phyloP scores from a whole-genome alignment of 768 basidiomycete species.

The Hygrocybe coccinea region DNA sequence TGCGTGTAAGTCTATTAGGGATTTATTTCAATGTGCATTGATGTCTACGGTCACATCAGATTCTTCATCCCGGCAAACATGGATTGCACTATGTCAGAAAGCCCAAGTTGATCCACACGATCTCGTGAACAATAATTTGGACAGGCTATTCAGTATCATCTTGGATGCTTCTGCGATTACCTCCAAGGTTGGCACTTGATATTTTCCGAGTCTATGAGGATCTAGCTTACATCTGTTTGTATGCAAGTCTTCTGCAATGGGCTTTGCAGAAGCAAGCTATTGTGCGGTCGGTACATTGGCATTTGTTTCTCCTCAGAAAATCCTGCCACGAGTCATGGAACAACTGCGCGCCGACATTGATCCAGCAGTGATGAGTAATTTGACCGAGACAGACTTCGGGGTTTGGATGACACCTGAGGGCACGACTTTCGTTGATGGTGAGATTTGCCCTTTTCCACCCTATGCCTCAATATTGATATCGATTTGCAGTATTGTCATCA shows the following conservation, averaged over 20 bases:
- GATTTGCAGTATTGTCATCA: constrained; percentile 53
- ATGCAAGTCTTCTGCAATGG: constrained; percentile 27
- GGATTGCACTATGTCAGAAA: constrained; percentile 80
- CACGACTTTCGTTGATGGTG: constrained; percentile 77
- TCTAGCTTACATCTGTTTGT: neutral
- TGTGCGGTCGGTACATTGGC: constrained; percentile 68
- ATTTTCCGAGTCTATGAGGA: neutral
- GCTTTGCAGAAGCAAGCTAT: constrained; percentile 66
- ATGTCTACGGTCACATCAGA: constrained; percentile 28
- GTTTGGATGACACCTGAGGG: constrained; percentile 86
- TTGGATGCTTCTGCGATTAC: constrained; percentile 43
- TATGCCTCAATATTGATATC: neutral
- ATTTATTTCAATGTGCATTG: neutral
- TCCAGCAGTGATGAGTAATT: constrained; percentile 46
- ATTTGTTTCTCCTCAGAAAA: constrained; percentile 68
- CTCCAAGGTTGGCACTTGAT: constrained; percentile 39
- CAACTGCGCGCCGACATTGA: constrained; percentile 67
- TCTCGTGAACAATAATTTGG: constrained; percentile 47
- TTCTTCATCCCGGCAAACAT: constrained; percentile 53
- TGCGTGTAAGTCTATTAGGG: constrained; percentile 43
- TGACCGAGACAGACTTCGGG: constrained; percentile 71
- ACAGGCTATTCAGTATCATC: constrained; percentile 46
- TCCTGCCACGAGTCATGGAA: constrained; percentile 65
- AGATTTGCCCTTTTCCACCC: constrained; percentile 3
- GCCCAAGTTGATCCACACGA: constrained; percentile 62